Conservation (phyloP, 352 stramenopile genomes). For the Phytopythium montanum region DNA sequence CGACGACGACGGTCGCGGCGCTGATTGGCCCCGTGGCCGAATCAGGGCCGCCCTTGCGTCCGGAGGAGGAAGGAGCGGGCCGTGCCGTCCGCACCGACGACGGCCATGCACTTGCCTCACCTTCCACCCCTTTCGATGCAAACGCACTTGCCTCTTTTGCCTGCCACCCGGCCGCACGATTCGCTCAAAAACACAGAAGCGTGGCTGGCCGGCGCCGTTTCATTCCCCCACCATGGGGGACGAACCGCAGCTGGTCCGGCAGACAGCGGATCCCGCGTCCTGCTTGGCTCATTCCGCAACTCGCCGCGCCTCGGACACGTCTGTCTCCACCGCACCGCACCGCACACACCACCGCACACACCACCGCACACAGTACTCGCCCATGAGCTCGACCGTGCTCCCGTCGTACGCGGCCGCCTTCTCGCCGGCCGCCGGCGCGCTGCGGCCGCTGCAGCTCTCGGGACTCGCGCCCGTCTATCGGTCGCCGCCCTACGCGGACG, state of each 20-base stretch:
- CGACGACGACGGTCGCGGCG: slow-evolving; percentile 1
- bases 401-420: slow-evolving; percentile 5
- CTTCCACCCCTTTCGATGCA: neutral
- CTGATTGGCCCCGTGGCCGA: neutral
- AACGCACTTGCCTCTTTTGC: neutral
- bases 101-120: too few species aligned
- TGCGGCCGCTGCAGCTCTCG: slow-evolving; percentile 6
- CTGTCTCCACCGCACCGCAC: too few species aligned
- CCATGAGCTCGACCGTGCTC: slow-evolving; percentile 9
- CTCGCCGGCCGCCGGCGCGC: neutral
- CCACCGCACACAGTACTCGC: neutral
- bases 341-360: neutral
- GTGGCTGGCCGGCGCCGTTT: neutral
- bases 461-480: neutral
- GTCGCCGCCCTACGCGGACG: neutral
- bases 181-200: too few species aligned
- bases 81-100: neutral
- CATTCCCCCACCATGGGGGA: too few species aligned
- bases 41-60: neutral
- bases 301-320: neutral
- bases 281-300: slow-evolving; percentile 7
- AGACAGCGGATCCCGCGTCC: neutral
- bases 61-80: slow-evolving; percentile 1
- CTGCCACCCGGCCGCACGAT: too few species aligned
- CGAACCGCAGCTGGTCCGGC: too few species aligned